A percentile compares a stretch with the other conserved stretches of the same genome.
phyloP scores from a whole-genome alignment of 78 protist species.

The slime mould (Dictyostelium discoideum) region DNA sequence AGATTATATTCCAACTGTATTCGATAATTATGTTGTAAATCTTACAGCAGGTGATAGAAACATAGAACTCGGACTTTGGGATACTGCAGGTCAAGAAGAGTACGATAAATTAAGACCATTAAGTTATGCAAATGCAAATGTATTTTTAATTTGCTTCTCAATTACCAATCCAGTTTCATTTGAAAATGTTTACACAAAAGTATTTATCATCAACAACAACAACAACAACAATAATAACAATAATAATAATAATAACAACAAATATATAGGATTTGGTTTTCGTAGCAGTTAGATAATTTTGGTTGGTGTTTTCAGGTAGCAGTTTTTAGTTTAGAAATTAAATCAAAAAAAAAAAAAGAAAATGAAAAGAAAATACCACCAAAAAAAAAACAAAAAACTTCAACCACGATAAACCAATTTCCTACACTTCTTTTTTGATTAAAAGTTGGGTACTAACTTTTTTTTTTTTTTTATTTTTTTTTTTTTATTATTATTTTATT shows the following conservation, averaged over 20 bases:
- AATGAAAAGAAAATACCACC: no score
- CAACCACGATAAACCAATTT: not conserved
- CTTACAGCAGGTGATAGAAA: constrained; percentile 95
- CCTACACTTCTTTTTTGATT: not conserved
- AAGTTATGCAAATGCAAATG: constrained; percentile 91
- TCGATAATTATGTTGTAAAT: constrained; percentile 95
- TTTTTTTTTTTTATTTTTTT: not conserved
- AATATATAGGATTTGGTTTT: no score
- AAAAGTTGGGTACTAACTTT: not conserved
- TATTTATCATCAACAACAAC: not conserved
- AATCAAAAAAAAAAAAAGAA: no score
- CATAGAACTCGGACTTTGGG: constrained; percentile 95
- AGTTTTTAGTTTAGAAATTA: no score
- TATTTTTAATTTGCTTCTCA: constrained; percentile 93
- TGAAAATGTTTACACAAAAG: constrained; percentile 92
- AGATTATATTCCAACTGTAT: constrained; percentile 91
- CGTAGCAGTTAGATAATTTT: no score
- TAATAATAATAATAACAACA: not conserved
- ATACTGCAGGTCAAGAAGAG: constrained; percentile 97
- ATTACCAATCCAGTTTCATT: constrained; percentile 88
- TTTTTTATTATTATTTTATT: not conserved
- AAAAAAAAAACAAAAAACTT: not conserved
- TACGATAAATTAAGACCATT: constrained; percentile 95
- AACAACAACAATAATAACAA: not conserved
- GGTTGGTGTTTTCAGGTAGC: no score